Percentiles rank a stretch among this genome's conserved stretches.
Conservation (phyloP, 2,329 filamentous ascomycete genomes). For the Dothistroma pini region DNA sequence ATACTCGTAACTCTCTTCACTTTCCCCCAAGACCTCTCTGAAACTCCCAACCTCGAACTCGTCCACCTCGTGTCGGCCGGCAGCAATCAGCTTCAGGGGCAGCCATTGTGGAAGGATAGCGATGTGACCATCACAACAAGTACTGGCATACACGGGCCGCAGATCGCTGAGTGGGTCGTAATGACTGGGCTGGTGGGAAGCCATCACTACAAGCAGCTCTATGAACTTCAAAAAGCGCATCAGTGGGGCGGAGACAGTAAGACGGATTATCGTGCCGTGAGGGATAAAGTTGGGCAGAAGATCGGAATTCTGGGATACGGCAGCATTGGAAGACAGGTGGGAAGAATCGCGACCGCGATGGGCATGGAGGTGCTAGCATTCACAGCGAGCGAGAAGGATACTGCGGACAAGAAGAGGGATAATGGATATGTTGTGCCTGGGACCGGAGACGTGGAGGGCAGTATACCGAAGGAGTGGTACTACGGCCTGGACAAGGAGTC, state of each 20-base stretch:
- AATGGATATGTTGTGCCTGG: conserved; percentile 64
- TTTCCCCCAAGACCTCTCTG: conserved; percentile 39
- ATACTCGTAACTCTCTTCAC: conserved; percentile 49
- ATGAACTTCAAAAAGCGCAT: conserved; percentile 56
- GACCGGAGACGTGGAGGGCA: conserved; percentile 58
- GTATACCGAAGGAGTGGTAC: conserved; percentile 55
- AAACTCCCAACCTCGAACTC: conserved; percentile 43
- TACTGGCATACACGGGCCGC: conserved; percentile 58
- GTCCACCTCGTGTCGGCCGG: conserved; percentile 59
- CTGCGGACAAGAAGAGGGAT: conserved; percentile 62
- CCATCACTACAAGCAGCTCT: conserved; percentile 53
- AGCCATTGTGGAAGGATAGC: conserved; percentile 52
- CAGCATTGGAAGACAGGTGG: conserved; percentile 57
- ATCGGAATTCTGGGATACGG: conserved; percentile 62
- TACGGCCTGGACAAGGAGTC: conserved; percentile 51
- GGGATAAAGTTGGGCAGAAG: conserved; percentile 56
- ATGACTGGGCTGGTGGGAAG: conserved; percentile 58
- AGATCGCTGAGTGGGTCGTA: conserved; percentile 64
- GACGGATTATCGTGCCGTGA: conserved; percentile 31
- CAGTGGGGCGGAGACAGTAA: conserved; percentile 45
- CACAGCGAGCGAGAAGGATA: conserved; percentile 66
- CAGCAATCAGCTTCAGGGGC: conserved; percentile 51
- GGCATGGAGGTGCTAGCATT: conserved; percentile 73
- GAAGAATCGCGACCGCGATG: conserved; percentile 37
- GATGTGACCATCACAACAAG: conserved; percentile 54